Base-by-base conservation (phyloP, 2,329 filamentous ascomycete species). In the Penicillium occitanis region DNA sequence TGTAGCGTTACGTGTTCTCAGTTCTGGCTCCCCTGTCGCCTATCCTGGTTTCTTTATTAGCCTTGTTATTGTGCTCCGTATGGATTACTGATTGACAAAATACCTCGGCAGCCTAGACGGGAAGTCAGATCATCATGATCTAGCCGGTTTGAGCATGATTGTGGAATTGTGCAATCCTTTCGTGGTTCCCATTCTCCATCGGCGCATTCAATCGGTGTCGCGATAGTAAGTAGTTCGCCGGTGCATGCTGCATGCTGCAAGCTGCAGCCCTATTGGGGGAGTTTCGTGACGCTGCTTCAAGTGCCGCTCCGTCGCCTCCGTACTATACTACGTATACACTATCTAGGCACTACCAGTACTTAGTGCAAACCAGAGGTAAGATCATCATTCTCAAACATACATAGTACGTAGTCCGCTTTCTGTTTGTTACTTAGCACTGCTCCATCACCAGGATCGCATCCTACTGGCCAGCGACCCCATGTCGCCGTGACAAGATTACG, bases 241-340 rank as follows among this genome's bases (percentile, higher is more conserved):
- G 10, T 51, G 48, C 61, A 44, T 55, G 33, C 48, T 55, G 61
- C 60, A 61, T 35, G 28, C 60, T 62, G 61, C 61, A 63, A 28
- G 46, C 61, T 63, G 61, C 62, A 64, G 62, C 62, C 62, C 62
- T 64, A 64, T 37, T 64, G 37, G 14, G 40, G 59, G 19, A 44
- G 33, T 46, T 46, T 30, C 28, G 22, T 33, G 58, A 30, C 25
- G 44, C n/a, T 48, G 17, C 42, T 28, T 48, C 46, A 28, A 57
- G 51, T 33, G 51, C 51, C 28, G 28, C 28, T 37, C 51, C 17
- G 33, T 57, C 28, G 51, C 17, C 33, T 57, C 46, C 46, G 22
- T 50, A 50, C n/a, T 55, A 7, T 19, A 19, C 19, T 19, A 19
- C 19, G 19, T 19, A 3, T 48, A 50, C 19, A 25, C 46, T 44